Base-by-base conservation (phyloP, 129 eudicot species). In the Deinandra increscens region DNA sequence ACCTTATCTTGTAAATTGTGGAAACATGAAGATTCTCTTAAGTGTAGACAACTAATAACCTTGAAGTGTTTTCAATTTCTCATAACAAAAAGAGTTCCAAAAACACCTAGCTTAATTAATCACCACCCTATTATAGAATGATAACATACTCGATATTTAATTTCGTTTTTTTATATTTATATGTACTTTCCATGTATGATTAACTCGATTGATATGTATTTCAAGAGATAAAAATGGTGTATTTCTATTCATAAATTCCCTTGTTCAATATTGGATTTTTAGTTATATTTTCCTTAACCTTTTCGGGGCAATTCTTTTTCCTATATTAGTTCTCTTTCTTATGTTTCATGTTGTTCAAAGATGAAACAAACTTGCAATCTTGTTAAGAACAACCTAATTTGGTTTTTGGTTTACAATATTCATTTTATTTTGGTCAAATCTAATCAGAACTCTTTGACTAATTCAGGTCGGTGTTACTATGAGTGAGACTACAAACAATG, bases 391-490 rank as follows among this genome's bases (percentile, higher is more conserved):
- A 1, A 37, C 59, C 72, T n/a, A 9, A 50, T 61, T 22, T 64
- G 15, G 2, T 11, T 36, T n/a, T 14, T 5, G n/a, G 29, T 22
- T 48, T 61, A 29, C 20, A n/a, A 0, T 37, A 19, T 46, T 13
- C 19, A 53, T 14, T 49, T 22, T 38, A 19, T 36, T 73, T 38
- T 22, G 54, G 42, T 37, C 4, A 7, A 55, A 14, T 69, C 29
- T 20, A 53, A 56, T 14, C 23, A 23, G 33, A 43, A 59, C 31
- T 17, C 33, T 44, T 60, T 60, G 59, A 45, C 46, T 11, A 20
- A 59, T 55, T 54, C 68, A 75, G 79, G 66, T 9, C 1, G 60
- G 5, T 23, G 73, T 64, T 26, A 55, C 23, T 34, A 23, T 44
- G 50, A 37, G 42, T 11, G 73, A 26, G 22, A 33, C 36, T 46